These are phyloP conservation scores for Imleria badia DNA, from an alignment of 768 basidiomycete species.

Conservation along the genomic window DNA sequence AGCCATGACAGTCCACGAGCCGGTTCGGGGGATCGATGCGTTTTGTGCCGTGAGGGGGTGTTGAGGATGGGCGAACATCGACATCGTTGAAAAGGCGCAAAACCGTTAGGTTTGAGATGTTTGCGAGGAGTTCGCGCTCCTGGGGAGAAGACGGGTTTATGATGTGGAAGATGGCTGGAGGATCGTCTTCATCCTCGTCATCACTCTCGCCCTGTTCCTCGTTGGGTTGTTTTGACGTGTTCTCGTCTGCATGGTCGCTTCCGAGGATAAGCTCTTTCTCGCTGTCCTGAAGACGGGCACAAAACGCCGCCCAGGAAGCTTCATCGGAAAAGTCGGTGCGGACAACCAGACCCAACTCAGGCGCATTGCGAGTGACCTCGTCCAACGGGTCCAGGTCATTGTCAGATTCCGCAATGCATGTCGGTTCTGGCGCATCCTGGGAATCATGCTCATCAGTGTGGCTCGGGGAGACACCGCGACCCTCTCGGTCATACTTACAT, in stretches of 20 bases:
- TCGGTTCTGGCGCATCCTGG: constrained; percentile 18
- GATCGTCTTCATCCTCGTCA: constrained; percentile 31
- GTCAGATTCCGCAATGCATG: constrained; percentile 24
- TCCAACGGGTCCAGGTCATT: constrained; percentile 59
- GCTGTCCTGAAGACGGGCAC: constrained; percentile 45
- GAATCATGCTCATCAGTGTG: constrained; percentile 2
- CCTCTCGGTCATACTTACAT: constrained; percentile 6
- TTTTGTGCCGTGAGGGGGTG: constrained; percentile 42
- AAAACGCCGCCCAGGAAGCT: constrained; percentile 61
- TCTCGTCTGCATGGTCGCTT: constrained; percentile 26
- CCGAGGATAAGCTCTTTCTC: constrained; percentile 53
- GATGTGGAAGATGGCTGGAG: constrained; percentile 50
- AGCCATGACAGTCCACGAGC: constrained; percentile 59
- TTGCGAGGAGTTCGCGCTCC: constrained; percentile 41
- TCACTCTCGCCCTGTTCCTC: constrained; percentile 11
- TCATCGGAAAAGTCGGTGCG: constrained; percentile 74
- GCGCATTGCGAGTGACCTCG: constrained; percentile 40
- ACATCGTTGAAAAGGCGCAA: constrained; percentile 74
- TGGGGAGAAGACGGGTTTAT: constrained; percentile 45
- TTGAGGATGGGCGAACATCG: constrained; percentile 56
- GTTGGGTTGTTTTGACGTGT: constrained; percentile 22
- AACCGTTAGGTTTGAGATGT: constrained; percentile 63
- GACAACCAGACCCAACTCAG: constrained; percentile 61
- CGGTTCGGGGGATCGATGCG: constrained; percentile 52
- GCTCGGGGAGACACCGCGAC: background rate